These are phyloP conservation scores for Dinochytrium kinnereticum DNA, from an alignment of 371 early-diverging fungal species.

Conservation along the genomic window DNA sequence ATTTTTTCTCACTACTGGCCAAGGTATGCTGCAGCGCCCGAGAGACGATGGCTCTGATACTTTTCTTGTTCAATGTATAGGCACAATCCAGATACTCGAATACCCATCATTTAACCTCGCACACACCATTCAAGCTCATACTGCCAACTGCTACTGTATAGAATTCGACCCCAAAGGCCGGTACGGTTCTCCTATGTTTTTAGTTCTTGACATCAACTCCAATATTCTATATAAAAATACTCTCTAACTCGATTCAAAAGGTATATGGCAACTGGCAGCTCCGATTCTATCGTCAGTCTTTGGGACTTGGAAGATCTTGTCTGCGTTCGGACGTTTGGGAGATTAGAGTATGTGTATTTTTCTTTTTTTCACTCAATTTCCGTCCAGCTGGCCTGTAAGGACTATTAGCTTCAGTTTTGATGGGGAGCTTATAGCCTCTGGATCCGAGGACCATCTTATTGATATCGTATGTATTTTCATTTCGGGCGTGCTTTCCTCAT, in stretches of 20 bases:
- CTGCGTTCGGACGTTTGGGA: conserved; percentile 70
- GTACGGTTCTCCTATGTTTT: conserved; percentile 34
- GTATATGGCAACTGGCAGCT: conserved; percentile 79
- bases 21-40: too few relatives aligned
- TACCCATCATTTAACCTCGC: conserved; percentile 63
- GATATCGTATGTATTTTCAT: conserved; percentile 69
- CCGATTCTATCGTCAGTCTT: conserved; percentile 74
- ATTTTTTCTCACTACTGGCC: conserved; percentile 80
- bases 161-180: conserved; percentile 80
- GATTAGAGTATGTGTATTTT: conserved; percentile 63
- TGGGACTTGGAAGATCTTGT: conserved; percentile 75
- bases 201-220: too few relatives aligned
- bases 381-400: conserved; percentile 73
- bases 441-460: conserved; percentile 79
- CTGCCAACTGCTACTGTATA: conserved; percentile 82
- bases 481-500: too few relatives aligned
- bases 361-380: not conserved
- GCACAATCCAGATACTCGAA: conserved; percentile 71
- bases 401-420: conserved; percentile 85
- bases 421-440: conserved; percentile 82
- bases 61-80: too few relatives aligned
- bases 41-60: too few relatives aligned
- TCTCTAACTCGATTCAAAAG: conserved; percentile 17
- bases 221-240: not conserved
- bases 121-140: conserved; percentile 72